A percentile compares a stretch with the other conserved stretches of the same genome.
Evolutionary conservation across 1,139 yeast species (phyloP).

Genomic region (Suhomyces terraborum): DNA sequence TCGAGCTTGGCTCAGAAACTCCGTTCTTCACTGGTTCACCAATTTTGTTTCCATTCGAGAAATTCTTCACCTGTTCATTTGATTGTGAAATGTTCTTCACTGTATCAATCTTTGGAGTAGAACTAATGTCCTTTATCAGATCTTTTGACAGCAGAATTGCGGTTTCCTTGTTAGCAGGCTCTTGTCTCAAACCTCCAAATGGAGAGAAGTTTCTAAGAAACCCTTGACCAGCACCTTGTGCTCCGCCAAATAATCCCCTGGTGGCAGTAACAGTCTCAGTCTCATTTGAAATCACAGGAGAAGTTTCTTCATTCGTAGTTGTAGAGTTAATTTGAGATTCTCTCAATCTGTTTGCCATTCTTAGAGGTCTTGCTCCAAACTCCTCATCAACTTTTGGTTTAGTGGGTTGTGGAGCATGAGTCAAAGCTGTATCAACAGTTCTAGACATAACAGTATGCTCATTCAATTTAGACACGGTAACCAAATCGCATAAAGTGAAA

Average conservation of each 20-base stretch:
- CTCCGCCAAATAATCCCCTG: conserved; percentile 7
- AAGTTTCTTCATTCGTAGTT: conserved; percentile 1
- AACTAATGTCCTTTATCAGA: background rate
- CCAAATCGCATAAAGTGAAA: conserved; percentile 71
- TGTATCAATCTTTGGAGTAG: background rate
- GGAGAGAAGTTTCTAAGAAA: conserved; percentile 21
- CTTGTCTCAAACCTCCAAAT: conserved; percentile 15
- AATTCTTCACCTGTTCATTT: background rate
- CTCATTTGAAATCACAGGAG: conserved; percentile 4
- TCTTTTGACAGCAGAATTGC: conserved; percentile 2
- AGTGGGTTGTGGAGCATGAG: conserved; percentile 5
- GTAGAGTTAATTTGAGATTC: conserved; percentile 15
- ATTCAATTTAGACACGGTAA: conserved; percentile 55
- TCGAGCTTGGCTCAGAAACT: no score
- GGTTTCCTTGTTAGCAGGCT: conserved; percentile 1
- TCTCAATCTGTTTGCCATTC: conserved; percentile 53
- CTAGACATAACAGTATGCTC: conserved; percentile 23
- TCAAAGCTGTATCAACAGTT: conserved; percentile 9
- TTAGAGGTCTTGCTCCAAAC: conserved; percentile 57
- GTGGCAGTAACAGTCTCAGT: conserved; percentile 1
- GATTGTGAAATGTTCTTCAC: background rate
- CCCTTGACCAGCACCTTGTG: conserved; percentile 10
- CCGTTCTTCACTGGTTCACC: no score
- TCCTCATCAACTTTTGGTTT: conserved; percentile 20
- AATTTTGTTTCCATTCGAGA: background rate